phyloP scores from a whole-genome alignment of 2,329 filamentous ascomycete species.

The Neocucurbitaria cava region DNA sequence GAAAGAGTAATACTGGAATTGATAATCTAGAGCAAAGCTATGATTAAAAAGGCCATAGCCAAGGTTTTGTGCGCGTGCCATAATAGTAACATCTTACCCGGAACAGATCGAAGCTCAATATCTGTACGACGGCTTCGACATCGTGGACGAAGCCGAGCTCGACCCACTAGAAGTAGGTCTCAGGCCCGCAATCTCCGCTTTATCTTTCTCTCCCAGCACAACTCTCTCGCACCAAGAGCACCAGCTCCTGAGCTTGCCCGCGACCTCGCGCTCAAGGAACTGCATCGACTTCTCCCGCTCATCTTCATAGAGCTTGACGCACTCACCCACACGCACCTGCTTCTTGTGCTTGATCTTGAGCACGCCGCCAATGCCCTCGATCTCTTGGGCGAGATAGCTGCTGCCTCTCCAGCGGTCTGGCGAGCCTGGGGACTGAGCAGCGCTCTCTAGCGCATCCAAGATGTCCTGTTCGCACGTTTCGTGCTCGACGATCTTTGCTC shows the following conservation, averaged over 20 bases:
- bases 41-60: no score
- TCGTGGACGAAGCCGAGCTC: slow-evolving; percentile 22
- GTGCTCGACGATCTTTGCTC: slow-evolving; percentile 76
- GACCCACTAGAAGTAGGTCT: slow-evolving; percentile 24
- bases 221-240: slow-evolving; percentile 90
- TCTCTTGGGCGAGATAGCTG: slow-evolving; percentile 85
- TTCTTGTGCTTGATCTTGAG: slow-evolving; percentile 89
- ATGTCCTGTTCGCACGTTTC: slow-evolving; percentile 81
- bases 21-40: no score
- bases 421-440: slow-evolving; percentile 29
- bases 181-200: slow-evolving; percentile 19
- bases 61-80: no score
- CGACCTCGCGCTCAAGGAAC: slow-evolving; percentile 74
- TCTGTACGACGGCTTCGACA: slow-evolving; percentile 5
- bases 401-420: slow-evolving; percentile 62
- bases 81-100: background rate
- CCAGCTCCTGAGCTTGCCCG: slow-evolving; percentile 76
- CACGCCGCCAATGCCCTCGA: slow-evolving; percentile 87
- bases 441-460: slow-evolving; percentile 63
- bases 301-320: slow-evolving; percentile 82
- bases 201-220: slow-evolving; percentile 65
- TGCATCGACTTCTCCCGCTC: slow-evolving; percentile 55
- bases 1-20: no score
- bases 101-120: background rate
- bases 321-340: slow-evolving; percentile 80